Evolutionary conservation across 495 filamentous ascomycete genomes (phyloP), one percentile per base, ranked within the genome.

Genomic region (Sphaerosporella brunnea): DNA sequence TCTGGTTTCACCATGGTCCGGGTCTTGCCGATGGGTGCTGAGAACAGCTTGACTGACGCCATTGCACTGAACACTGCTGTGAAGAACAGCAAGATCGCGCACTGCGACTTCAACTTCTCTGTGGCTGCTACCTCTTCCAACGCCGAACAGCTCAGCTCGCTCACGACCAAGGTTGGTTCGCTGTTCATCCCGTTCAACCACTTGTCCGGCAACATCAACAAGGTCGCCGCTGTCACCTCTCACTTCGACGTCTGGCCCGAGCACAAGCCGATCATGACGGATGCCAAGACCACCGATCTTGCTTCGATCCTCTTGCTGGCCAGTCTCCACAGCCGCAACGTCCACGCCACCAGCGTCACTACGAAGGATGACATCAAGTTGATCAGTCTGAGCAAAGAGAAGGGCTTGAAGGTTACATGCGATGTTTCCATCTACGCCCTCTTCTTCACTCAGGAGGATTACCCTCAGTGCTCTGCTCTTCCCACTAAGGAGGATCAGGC

Each of bases 131-230:
- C 82, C 20, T 79, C 80, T 10, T 69, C 68, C 51, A 90, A 90
- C 60, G 73, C 79, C 15, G 74, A 80, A 45, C 78, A 87, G 61
- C 76, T 87, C 55, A 75, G 73, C 49, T 72, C 79, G 51, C 68
- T 86, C 30, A 73, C 76, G 15, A 68, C 72, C 30, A 81, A 87
- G 47, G 81, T 90, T 47, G 83, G 83, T 4, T 86, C 83, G 19
- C 69, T 90, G 16, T 90, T 85, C 65, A 81, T 90, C 41, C 83
- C 83, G 0, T 90, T 88, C 73, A 84, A 90, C 62, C 81, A 87
- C 58, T 65, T 86, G 7, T 82, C 80, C 18, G 80, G 79, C 52
- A 87, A 86, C 60, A 85, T 90, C 63, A 85, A 76, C 70, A 84
- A 84, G 66, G 82, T 87, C 32, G 79, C 83, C 15, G 75, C 80